These are phyloP conservation scores for Rutstroemia sp. DNA, from an alignment of 2,329 filamentous ascomycete genomes.

Conservation along the genomic window DNA sequence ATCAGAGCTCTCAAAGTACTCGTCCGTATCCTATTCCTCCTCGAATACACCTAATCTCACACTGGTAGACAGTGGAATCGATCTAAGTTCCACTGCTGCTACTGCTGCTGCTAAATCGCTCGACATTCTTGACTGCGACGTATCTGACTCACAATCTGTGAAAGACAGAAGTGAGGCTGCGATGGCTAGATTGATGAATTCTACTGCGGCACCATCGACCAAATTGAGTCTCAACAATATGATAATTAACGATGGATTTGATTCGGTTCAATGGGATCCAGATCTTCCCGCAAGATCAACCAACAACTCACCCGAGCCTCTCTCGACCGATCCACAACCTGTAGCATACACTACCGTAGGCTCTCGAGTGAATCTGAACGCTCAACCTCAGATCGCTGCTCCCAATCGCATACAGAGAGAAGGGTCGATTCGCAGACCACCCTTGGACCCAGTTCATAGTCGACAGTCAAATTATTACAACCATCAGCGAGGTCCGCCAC, in stretches of 20 bases:
- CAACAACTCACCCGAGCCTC: constrained; percentile 26
- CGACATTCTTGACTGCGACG: neutral
- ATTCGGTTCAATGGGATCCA: constrained; percentile 27
- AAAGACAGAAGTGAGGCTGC: constrained; percentile 7
- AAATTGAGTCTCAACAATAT: neutral
- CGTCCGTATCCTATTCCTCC: neutral
- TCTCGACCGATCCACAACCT: constrained; percentile 22
- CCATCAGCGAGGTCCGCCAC: constrained; percentile 17
- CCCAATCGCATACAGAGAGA: constrained; percentile 31
- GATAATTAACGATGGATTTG: constrained; percentile 23
- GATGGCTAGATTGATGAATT: constrained; percentile 7
- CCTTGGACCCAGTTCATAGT: constrained; percentile 20
- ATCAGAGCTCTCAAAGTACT: neutral
- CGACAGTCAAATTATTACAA: constrained; percentile 17
- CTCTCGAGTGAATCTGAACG: constrained; percentile 27
- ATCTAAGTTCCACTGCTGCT: neutral
- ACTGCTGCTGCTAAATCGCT: neutral
- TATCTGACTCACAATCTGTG: constrained; percentile 8
- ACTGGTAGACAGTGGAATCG: constrained; percentile 1
- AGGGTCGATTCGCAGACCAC: constrained; percentile 24
- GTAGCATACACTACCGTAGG: constrained; percentile 31
- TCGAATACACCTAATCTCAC: neutral
- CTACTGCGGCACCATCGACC: neutral
- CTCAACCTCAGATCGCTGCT: constrained; percentile 25
- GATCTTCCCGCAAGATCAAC: constrained; percentile 19